phyloP scores from a whole-genome alignment of 2,329 filamentous ascomycete species.

The Aspergillus awamori region DNA sequence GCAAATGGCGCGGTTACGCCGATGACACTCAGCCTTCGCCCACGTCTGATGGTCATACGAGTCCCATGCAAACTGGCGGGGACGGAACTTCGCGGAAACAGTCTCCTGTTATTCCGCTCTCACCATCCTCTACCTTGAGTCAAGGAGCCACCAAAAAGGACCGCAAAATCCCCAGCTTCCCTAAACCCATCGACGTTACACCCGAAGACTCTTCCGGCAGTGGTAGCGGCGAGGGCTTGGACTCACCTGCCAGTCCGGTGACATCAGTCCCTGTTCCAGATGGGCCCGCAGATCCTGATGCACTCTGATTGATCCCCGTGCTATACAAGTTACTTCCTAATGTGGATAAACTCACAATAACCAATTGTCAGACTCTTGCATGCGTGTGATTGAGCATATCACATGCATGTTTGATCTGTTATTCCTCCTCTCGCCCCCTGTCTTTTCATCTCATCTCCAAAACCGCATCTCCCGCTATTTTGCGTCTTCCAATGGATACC shows the following conservation, averaged over 20 bases:
- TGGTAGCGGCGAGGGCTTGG: constrained; percentile 33
- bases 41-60: constrained; percentile 25
- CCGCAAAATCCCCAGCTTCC: constrained; percentile 3
- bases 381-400: not conserved
- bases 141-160: constrained; percentile 12
- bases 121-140: constrained; percentile 6
- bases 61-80: constrained; percentile 32
- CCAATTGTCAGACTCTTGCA: not conserved
- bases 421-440: not conserved
- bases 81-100: constrained; percentile 11
- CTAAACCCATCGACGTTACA: constrained; percentile 18
- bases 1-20: constrained; percentile 88
- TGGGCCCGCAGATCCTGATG: not conserved
- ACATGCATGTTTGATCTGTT: not conserved
- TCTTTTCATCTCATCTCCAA: not conserved
- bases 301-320: not conserved
- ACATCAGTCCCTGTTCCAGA: constrained; percentile 16
- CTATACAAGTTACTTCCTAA: not conserved
- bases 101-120: constrained; percentile 6
- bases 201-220: constrained; percentile 34
- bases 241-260: constrained; percentile 28
- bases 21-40: constrained; percentile 30
- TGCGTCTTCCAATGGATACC: constrained; percentile 17
- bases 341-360: not conserved
- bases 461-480: constrained; percentile 3